phyloP scores from a whole-genome alignment of 1,284 basidiomycete genomes.

The Melampsora americana region DNA sequence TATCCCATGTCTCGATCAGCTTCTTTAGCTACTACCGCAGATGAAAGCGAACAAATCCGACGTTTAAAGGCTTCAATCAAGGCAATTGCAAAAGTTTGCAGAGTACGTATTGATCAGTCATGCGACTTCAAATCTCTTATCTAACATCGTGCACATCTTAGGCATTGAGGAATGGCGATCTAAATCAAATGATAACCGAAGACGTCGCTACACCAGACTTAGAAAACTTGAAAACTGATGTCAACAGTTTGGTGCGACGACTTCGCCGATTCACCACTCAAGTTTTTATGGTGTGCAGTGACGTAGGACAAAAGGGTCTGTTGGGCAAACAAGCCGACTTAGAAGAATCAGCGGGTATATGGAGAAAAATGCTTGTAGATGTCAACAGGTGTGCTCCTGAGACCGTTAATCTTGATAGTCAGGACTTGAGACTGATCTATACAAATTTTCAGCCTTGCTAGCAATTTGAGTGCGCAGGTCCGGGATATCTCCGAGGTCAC shows the following conservation, averaged over 20 bases:
- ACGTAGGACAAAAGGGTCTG: conserved; percentile 41
- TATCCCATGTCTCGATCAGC: conserved; percentile 9
- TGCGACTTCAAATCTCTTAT: not conserved
- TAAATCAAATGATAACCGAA: conserved; percentile 43
- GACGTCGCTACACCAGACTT: conserved; percentile 42
- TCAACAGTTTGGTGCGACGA: conserved; percentile 33
- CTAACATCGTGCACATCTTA: not conserved
- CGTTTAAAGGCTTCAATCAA: conserved; percentile 43
- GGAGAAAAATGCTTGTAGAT: conserved; percentile 44
- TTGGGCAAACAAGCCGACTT: conserved; percentile 41
- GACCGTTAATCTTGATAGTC: not conserved
- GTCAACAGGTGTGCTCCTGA: conserved; percentile 30
- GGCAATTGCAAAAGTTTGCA: conserved; percentile 43
- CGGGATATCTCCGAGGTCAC: conserved; percentile 42
- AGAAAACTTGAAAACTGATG: conserved; percentile 40
- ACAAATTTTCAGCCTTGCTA: conserved; percentile 26
- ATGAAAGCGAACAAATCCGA: conserved; percentile 41
- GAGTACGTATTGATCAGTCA: conserved; percentile 18
- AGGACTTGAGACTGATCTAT: not conserved
- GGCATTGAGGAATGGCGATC: conserved; percentile 40
- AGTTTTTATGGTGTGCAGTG: conserved; percentile 42
- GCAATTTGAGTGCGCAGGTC: conserved; percentile 42
- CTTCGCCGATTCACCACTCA: conserved; percentile 41
- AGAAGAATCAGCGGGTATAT: conserved; percentile 41
- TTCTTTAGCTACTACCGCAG: conserved; percentile 25